These are phyloP conservation scores for Blastomyces parvus DNA, from an alignment of 2,329 filamentous ascomycete genomes.

Conservation along the genomic window DNA sequence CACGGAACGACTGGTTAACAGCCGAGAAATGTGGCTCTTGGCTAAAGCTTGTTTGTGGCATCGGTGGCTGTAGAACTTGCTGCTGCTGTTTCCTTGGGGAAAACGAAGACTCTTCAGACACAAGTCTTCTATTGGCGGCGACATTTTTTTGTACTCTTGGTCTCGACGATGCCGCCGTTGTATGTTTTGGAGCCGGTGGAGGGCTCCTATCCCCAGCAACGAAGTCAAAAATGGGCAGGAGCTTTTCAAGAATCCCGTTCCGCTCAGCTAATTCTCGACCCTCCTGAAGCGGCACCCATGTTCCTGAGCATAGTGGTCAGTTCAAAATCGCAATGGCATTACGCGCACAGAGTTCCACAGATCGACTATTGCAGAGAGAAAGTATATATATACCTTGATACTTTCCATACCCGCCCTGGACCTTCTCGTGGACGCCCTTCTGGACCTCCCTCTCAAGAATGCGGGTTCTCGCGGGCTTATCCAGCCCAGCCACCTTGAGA, in stretches of 20 bases:
- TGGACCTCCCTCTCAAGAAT: slow-evolving; percentile 96
- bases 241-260: slow-evolving; percentile 74
- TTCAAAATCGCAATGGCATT: neutral
- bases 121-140: slow-evolving; percentile 10
- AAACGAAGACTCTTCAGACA: slow-evolving; percentile 8
- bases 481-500: slow-evolving; percentile 89
- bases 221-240: slow-evolving; percentile 83
- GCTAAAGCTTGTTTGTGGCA: slow-evolving; percentile 6
- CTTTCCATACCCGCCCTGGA: slow-evolving; percentile 96
- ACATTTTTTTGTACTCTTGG: slow-evolving; percentile 65
- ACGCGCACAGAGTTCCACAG: neutral
- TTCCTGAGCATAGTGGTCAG: slow-evolving; percentile 47
- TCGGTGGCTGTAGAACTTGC: neutral
- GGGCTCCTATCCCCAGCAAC: slow-evolving; percentile 76
- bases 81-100: slow-evolving; percentile 9
- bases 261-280: slow-evolving; percentile 74
- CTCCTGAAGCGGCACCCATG: slow-evolving; percentile 84
- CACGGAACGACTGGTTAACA: slow-evolving; percentile 32
- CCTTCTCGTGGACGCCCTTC: slow-evolving; percentile 93
- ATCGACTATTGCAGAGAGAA: slow-evolving; percentile 13
- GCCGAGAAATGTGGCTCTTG: slow-evolving; percentile 9
- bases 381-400: slow-evolving; percentile 76
- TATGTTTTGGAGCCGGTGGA: slow-evolving; percentile 86
- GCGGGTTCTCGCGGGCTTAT: slow-evolving; percentile 88
- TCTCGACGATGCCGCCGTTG: slow-evolving; percentile 59